Conservation (phyloP, 1,139 yeast genomes). For the Pichia sp. region DNA sequence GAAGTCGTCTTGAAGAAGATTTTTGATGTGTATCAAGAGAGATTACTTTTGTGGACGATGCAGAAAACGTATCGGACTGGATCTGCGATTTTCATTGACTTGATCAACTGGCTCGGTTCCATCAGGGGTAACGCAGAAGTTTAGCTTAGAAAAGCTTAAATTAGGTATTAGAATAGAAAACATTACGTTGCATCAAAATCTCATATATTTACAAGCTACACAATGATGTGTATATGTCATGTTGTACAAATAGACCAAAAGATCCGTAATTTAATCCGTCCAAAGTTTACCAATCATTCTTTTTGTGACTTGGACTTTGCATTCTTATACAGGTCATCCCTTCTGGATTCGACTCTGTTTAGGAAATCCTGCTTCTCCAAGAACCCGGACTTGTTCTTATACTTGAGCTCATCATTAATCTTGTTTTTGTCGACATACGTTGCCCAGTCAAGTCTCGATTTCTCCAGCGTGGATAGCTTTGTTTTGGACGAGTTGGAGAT, state of each 20-base stretch:
- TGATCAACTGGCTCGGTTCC: conserved; percentile 70
- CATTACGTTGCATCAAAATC: too few relatives aligned
- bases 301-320: conserved; percentile 11
- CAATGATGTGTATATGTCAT: too few relatives aligned
- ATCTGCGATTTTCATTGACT: conserved; percentile 64
- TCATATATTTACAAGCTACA: too few relatives aligned
- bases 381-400: conserved; percentile 74
- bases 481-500: conserved; percentile 51
- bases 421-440: conserved; percentile 85
- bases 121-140: conserved; percentile 21
- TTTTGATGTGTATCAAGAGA: conserved; percentile 47
- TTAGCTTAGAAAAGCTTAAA: too few relatives aligned
- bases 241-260: too few relatives aligned
- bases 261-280: too few relatives aligned
- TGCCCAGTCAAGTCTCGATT: conserved; percentile 93
- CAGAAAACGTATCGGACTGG: conserved; percentile 43
- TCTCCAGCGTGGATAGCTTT: conserved; percentile 85
- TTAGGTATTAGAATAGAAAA: too few relatives aligned
- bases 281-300: too few relatives aligned
- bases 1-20: conserved; percentile 30
- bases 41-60: conserved; percentile 57
- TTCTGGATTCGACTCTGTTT: conserved; percentile 50
- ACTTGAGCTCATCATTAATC: conserved; percentile 71
- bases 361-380: conserved; percentile 89
- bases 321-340: conserved; percentile 10